Evolutionary conservation across 805 yeast genomes (phyloP).

Genomic region (Ogataea trehaloabstinens): DNA sequence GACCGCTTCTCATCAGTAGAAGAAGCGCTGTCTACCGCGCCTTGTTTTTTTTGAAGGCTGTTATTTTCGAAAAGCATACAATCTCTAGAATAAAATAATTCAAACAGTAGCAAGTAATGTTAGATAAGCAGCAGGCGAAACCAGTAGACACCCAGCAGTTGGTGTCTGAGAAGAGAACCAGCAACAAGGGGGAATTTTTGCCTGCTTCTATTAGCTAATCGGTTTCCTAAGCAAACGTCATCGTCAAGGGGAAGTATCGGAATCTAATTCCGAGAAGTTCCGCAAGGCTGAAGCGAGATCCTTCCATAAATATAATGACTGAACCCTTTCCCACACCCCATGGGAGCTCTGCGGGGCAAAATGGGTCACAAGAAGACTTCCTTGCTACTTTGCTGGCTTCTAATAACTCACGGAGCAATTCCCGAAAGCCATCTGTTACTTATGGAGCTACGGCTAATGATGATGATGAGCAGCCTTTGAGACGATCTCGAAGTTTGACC

Average conservation of each 20-base stretch:
- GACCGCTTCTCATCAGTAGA: slow-evolving; percentile 2
- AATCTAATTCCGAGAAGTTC: neutral
- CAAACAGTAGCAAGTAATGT: too few species aligned
- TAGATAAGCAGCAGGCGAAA: too few species aligned
- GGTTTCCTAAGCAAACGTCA: too few species aligned
- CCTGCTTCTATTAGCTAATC: too few species aligned
- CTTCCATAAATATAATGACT: slow-evolving; percentile 7
- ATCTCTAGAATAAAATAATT: too few species aligned
- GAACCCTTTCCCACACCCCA: slow-evolving; percentile 23
- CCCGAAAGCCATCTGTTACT: slow-evolving; percentile 13
- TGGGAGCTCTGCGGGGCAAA: slow-evolving; percentile 7
- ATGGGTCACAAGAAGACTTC: slow-evolving; percentile 17
- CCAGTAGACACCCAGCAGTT: too few species aligned
- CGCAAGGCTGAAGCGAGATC: neutral
- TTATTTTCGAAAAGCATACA: too few species aligned
- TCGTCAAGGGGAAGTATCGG: neutral
- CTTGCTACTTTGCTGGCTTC: slow-evolving; percentile 11
- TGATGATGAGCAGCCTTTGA: slow-evolving; percentile 11
- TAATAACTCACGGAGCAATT: slow-evolving; percentile 6
- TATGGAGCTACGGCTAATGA: slow-evolving; percentile 9
- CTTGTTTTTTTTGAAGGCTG: slow-evolving; percentile 1
- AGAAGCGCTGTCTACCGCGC: too few species aligned
- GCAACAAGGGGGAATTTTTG: too few species aligned
- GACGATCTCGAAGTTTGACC: slow-evolving; percentile 25
- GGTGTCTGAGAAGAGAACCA: too few species aligned